phyloP scores from a whole-genome alignment of 345 rosid genomes.

The Geranium rotundifolium region DNA sequence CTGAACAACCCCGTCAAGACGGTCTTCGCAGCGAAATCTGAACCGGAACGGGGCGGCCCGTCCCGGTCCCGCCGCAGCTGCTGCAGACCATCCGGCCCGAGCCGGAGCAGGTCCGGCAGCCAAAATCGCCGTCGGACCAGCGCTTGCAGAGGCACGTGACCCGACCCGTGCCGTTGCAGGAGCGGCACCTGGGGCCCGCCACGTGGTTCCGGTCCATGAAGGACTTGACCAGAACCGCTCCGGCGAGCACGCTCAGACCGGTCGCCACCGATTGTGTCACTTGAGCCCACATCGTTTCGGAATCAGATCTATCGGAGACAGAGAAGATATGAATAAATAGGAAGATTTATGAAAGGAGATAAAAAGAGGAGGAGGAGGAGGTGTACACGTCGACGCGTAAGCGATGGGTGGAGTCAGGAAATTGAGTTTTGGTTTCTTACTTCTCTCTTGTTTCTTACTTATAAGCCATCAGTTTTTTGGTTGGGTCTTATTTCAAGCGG shows the following conservation, averaged over 20 bases:
- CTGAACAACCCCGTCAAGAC: background rate
- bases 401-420: background rate
- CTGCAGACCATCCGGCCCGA: background rate
- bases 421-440: background rate
- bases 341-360: background rate
- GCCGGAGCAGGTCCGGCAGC: background rate
- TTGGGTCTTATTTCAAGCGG: too few species aligned
- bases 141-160: background rate
- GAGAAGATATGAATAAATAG: too few species aligned
- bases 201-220: background rate
- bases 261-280: background rate
- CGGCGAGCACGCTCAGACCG: background rate
- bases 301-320: too few species aligned
- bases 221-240: background rate
- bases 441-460: too few species aligned
- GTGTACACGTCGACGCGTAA: background rate
- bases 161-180: background rate
- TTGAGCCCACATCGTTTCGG: background rate
- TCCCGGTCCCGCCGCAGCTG: background rate
- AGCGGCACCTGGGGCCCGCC: background rate
- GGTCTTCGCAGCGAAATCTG: background rate
- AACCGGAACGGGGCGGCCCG: background rate
- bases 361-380: background rate
- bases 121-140: background rate
- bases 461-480: background rate